Base-by-base conservation (phyloP, 78 protist species). In the Dictyostelium capitatum region DNA sequence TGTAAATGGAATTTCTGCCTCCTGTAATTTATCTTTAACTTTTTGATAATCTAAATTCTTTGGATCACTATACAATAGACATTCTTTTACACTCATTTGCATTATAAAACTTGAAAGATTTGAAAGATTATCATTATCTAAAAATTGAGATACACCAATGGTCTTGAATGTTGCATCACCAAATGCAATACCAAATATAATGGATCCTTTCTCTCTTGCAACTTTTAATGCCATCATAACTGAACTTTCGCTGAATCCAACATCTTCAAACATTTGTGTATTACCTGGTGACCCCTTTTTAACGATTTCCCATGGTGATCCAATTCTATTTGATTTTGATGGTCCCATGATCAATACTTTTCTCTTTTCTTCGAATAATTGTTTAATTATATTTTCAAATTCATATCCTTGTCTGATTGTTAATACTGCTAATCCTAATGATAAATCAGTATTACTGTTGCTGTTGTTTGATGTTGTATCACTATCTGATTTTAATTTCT, bases 101-200 rank as follows among this genome's bases (percentile, higher is more conserved):
- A 85, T 41, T 19, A 85, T 30, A 53, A 85, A 85, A 79, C 72
- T 32, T 19, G 82, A 23, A 17, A 85, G 48, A 75, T 85, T 85
- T 7, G 83, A 74, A 6, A 85, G 32, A 51, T 73, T 67, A 2
- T 85, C 92, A 20, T 85, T 75, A 37, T 85, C 92, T 8, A 74
- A 2, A 75, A 85, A 85, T 17, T 85, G 78, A 48, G 80, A 47
- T 0, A 85, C 62, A 48, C 92, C 92, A 17, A 85, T 12, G 0
- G 92, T 74, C 30, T 85, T 85, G 14, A 85, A 79, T 9, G 83
- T 74, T 0, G 92, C 82, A 75, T 85, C 92, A 57, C 92, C 92
- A 85, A 85, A 85, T 46, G 92, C 70, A 25, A 79, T 79, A 74
- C 92, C 92, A 85, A 74, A 73, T 6, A 75, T 46, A 17, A 43